phyloP scores from a whole-genome alignment of 2,329 filamentous ascomycete genomes.

The Neurospora sp. region DNA sequence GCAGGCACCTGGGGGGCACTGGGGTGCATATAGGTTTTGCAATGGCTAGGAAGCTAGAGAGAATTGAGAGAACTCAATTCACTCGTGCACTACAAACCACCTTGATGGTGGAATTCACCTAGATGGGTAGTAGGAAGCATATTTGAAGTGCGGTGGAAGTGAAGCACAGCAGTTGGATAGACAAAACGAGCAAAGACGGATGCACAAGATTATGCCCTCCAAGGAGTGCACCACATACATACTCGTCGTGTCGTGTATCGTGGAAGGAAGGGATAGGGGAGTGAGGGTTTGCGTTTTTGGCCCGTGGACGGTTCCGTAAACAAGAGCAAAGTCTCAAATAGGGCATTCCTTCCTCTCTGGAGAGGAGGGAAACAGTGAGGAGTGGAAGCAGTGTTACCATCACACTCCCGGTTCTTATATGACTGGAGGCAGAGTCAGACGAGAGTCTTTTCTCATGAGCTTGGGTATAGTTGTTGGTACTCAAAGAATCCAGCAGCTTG shows the following conservation, averaged over 20 bases:
- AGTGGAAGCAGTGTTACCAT: not conserved
- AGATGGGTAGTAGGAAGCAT: not conserved
- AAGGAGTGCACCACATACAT: not conserved
- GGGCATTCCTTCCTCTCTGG: not conserved
- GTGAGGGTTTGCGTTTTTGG: not conserved
- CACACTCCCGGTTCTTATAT: not conserved
- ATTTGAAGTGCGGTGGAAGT: not conserved
- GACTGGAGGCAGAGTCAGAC: not conserved
- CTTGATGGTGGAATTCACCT: not conserved
- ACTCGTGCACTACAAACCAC: not conserved
- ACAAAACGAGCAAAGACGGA: not conserved
- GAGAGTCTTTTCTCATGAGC: not conserved
- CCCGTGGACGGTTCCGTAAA: not conserved
- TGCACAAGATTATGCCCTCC: not conserved
- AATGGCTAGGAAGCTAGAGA: not conserved
- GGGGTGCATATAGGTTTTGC: not conserved
- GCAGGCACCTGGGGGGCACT: not conserved
- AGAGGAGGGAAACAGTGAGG: not conserved
- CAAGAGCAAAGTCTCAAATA: not conserved
- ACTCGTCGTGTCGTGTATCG: not conserved
- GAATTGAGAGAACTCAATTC: not conserved
- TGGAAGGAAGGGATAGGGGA: not conserved
- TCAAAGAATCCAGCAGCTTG: not conserved
- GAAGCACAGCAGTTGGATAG: not conserved
- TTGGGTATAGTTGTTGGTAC: not conserved